Conservation (phyloP, 371 early-diverging fungal genomes). For the Actinomortierella wolfii region DNA sequence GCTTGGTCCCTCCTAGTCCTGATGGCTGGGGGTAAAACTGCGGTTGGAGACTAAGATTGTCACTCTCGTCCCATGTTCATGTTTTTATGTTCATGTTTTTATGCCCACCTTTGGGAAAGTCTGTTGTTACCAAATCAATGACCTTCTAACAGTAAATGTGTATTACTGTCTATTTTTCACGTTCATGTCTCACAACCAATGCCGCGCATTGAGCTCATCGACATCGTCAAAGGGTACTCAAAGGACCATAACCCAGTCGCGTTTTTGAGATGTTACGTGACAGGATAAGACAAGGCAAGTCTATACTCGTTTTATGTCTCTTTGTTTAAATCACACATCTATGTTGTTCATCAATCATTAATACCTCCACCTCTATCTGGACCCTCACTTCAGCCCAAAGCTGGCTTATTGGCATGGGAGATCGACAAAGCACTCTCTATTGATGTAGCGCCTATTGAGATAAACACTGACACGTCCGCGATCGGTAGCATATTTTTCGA, state of each 20-base stretch:
- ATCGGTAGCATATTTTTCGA: no score
- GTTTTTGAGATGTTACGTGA: not conserved
- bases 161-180: not conserved
- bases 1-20: constrained; percentile 4
- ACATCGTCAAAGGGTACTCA: constrained; percentile 2
- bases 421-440: no score
- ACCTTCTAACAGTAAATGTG: constrained; percentile 2
- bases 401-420: no score
- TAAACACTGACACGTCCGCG: no score
- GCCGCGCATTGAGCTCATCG: constrained; percentile 1
- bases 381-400: no score
- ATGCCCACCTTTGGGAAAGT: not conserved
- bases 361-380: no score
- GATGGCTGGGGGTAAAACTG: constrained; percentile 5
- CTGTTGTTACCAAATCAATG: constrained; percentile 1
- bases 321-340: no score
- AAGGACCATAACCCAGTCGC: constrained; percentile 2
- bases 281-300: constrained; percentile 2
- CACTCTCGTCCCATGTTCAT: not conserved
- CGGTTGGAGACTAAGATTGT: not conserved
- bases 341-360: no score
- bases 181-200: not conserved
- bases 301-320: constrained; percentile 1
- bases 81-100: no score
- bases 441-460: no score